phyloP scores from a whole-genome alignment of 331 rosid genomes.

The Malus hybrid region DNA sequence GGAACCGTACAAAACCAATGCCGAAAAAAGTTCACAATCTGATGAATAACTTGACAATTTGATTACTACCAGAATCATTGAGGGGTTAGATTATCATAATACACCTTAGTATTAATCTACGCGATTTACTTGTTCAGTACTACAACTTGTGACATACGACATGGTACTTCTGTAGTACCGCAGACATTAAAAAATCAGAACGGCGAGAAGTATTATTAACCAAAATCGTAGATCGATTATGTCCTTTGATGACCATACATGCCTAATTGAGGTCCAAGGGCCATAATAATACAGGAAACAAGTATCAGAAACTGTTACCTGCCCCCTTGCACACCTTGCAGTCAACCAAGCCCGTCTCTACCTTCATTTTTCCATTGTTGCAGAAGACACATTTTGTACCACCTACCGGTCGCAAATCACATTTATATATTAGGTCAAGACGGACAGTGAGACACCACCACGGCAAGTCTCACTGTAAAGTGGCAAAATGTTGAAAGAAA shows the following conservation, averaged over 20 bases:
- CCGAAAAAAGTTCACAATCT: not conserved
- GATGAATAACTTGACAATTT: not conserved
- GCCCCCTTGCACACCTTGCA: not conserved
- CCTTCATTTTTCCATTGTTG: not conserved
- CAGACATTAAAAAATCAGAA: too few species aligned
- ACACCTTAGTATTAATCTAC: not conserved
- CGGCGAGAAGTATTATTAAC: too few species aligned
- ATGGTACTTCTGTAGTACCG: not conserved
- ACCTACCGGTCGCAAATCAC: constrained; percentile 41
- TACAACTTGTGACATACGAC: not conserved
- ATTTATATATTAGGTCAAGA: not conserved
- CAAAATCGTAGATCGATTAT: not conserved
- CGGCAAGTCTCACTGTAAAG: not conserved
- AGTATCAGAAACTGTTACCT: not conserved
- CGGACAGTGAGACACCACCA: not conserved
- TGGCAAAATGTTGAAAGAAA: not conserved
- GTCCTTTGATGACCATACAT: too few species aligned
- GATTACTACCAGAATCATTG: not conserved
- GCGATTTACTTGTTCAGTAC: not conserved
- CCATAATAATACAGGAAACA: too few species aligned
- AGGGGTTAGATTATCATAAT: not conserved
- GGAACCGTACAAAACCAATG: not conserved
- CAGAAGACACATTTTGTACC: constrained; percentile 72
- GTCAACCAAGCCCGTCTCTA: not conserved
- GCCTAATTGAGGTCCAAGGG: too few species aligned